Conservation (phyloP, 306 rosid species). For the Prinsepia uniflora region DNA sequence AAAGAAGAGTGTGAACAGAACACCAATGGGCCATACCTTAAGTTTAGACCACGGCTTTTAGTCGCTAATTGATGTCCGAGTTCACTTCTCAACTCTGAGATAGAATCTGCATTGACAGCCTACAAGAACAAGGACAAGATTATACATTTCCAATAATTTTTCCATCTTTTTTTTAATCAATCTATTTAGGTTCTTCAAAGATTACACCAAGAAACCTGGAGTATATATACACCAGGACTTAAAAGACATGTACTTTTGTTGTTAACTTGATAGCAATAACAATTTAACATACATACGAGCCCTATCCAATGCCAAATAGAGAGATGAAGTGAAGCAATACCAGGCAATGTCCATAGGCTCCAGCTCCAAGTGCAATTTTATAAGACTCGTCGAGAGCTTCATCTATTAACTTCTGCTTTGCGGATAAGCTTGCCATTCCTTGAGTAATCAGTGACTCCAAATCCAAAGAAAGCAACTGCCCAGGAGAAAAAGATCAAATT, state of each 20-base stretch:
- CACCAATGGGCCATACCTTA: conserved; percentile 46
- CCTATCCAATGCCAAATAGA: not conserved
- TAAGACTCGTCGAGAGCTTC: conserved; percentile 53
- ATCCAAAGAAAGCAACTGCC: conserved; percentile 64
- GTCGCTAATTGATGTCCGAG: conserved; percentile 78
- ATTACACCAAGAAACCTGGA: no score
- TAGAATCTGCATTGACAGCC: conserved; percentile 73
- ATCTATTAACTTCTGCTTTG: conserved; percentile 59
- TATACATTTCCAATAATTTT: not conserved
- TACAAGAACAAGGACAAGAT: conserved; percentile 28
- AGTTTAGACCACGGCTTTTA: conserved; percentile 56
- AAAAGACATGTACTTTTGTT: no score
- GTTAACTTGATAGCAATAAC: no score
- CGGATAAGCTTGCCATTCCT: conserved; percentile 61
- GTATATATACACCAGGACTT: no score
- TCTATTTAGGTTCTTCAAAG: not conserved
- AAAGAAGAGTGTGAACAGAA: not conserved
- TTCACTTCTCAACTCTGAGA: conserved; percentile 75
- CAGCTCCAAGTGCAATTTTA: conserved; percentile 61
- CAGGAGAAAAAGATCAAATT: not conserved
- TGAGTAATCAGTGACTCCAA: conserved; percentile 50
- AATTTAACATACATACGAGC: not conserved
- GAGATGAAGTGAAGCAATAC: conserved; percentile 31
- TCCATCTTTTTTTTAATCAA: not conserved
- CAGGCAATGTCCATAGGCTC: conserved; percentile 69